These are phyloP conservation scores for Agapanthus africanus DNA, from an alignment of 106 monocot species.

Conservation along the genomic window DNA sequence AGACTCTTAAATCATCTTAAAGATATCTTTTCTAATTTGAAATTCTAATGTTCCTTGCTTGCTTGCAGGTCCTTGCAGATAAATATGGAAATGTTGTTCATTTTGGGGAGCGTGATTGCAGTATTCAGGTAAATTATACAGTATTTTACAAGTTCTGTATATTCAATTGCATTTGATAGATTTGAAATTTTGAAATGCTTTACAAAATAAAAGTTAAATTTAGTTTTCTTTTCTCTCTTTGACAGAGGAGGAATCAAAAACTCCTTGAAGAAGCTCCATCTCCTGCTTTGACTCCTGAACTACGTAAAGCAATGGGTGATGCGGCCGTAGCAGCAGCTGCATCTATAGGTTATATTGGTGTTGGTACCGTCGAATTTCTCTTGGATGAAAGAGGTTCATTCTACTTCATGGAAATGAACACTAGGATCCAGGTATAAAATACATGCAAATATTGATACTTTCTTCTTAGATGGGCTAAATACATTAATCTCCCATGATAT, in stretches of 20 bases:
- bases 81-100: constrained; percentile 92
- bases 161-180: no score
- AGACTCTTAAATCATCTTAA: no score
- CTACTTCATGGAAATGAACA: constrained; percentile 99
- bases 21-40: no score
- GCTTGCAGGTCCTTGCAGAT: constrained; percentile 86
- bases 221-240: constrained; percentile 6
- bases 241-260: constrained; percentile 90
- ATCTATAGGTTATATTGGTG: constrained; percentile 91
- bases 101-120: constrained; percentile 98
- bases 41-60: no score
- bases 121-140: constrained; percentile 66
- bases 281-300: constrained; percentile 79
- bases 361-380: constrained; percentile 94
- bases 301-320: constrained; percentile 94
- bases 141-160: no score
- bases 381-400: constrained; percentile 84
- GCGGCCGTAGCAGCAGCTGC: constrained; percentile 96
- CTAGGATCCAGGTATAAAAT: constrained; percentile 83
- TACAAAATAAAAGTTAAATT: no score
- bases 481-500: no score
- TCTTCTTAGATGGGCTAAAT: no score
- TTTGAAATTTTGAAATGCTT: no score
- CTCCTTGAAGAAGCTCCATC: constrained; percentile 96
- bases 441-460: background rate